These are phyloP conservation scores for Paramarasmius palmivorus DNA, from an alignment of 1,284 basidiomycete species.

Conservation along the genomic window DNA sequence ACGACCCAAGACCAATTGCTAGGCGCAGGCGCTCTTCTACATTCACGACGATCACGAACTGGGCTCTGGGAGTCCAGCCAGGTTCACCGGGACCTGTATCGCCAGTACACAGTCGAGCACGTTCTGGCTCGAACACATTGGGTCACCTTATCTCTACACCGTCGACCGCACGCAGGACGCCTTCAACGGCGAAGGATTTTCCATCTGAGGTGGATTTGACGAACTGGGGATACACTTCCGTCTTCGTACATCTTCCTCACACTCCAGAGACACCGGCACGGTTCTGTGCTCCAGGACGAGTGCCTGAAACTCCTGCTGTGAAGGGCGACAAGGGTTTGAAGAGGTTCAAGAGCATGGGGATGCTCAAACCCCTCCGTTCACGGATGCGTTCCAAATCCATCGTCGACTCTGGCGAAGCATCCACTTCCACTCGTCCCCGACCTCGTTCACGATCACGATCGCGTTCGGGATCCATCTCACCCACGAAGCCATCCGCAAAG, in stretches of 20 bases:
- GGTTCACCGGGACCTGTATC: slow-evolving; percentile 60
- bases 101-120: slow-evolving; percentile 34
- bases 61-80: slow-evolving; percentile 64
- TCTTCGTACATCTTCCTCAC: slow-evolving; percentile 62
- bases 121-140: slow-evolving; percentile 20
- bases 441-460: slow-evolving; percentile 1
- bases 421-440: slow-evolving; percentile 2
- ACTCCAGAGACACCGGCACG: slow-evolving; percentile 42
- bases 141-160: slow-evolving; percentile 13
- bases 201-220: slow-evolving; percentile 45
- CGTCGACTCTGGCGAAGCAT: no score
- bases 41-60: slow-evolving; percentile 45
- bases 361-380: no score
- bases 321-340: slow-evolving; percentile 8
- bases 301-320: not conserved
- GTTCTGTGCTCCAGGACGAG: slow-evolving; percentile 17
- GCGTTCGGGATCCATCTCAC: not conserved
- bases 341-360: slow-evolving; percentile 10
- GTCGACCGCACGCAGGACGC: slow-evolving; percentile 27
- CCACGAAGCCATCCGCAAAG: slow-evolving; percentile 4
- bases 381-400: no score
- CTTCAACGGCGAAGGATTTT: no score
- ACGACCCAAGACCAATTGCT: slow-evolving; percentile 5
- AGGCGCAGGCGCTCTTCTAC: slow-evolving; percentile 31
- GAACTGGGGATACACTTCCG: slow-evolving; percentile 61